These are phyloP conservation scores for Podila horticola DNA, from an alignment of 192 early-diverging fungal genomes.

Conservation along the genomic window DNA sequence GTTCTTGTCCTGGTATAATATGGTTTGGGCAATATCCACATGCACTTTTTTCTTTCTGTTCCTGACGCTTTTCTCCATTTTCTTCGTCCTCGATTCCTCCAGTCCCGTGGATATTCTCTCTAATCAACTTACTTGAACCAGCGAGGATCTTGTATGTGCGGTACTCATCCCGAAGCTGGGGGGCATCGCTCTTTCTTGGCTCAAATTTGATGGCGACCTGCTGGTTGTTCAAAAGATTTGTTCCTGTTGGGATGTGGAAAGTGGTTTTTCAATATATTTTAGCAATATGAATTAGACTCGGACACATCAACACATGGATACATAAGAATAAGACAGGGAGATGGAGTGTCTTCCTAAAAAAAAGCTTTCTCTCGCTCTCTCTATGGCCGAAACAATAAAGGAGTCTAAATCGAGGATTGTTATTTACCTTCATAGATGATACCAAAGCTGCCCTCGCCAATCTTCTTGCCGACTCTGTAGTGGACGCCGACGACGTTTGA, in stretches of 20 bases:
- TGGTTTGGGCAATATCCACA: no score
- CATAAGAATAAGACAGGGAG: no score
- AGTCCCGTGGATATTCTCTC: slow-evolving; percentile 10
- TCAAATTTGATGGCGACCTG: slow-evolving; percentile 98
- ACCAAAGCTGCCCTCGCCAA: slow-evolving; percentile 98
- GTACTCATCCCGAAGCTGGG: slow-evolving; percentile 96
- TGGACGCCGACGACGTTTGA: slow-evolving; percentile 95
- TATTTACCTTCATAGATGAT: slow-evolving; percentile 96
- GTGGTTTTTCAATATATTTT: no score
- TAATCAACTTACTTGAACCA: slow-evolving; percentile 60
- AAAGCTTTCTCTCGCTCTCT: neutral
- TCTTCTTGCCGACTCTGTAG: slow-evolving; percentile 94
- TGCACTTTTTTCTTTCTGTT: no score
- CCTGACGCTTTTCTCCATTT: no score
- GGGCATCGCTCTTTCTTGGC: slow-evolving; percentile 95
- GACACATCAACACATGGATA: neutral
- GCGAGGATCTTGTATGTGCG: slow-evolving; percentile 94
- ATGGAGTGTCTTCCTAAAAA: neutral
- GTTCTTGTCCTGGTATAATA: no score
- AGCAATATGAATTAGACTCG: neutral
- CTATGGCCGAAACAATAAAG: neutral
- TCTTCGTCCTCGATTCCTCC: neutral
- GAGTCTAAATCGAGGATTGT: neutral
- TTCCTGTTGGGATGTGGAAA: slow-evolving; percentile 57
- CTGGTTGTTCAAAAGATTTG: slow-evolving; percentile 89